Percentiles rank a stretch among this genome's conserved stretches.
phyloP scores from a whole-genome alignment of 164 flowering plant species.

The Magnolia officinalis region DNA sequence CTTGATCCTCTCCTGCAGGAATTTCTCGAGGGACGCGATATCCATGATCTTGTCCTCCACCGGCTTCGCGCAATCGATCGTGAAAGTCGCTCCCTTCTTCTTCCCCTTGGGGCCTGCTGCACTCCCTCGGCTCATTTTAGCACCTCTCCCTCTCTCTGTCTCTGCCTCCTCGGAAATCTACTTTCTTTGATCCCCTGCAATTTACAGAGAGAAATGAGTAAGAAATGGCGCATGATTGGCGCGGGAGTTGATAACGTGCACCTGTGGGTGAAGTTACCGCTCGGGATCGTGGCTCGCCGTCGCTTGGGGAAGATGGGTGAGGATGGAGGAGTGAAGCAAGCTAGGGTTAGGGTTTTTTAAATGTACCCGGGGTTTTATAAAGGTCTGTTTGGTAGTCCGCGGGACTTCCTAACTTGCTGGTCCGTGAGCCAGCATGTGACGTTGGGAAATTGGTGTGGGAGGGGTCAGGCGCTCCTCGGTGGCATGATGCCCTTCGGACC shows the following conservation, averaged over 20 bases:
- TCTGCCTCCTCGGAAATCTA: background rate
- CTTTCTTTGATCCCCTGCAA: background rate
- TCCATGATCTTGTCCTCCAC: conserved; percentile 71
- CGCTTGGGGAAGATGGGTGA: no score
- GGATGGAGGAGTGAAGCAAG: background rate
- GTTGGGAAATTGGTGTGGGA: no score
- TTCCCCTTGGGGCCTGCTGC: conserved; percentile 48
- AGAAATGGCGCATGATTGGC: no score
- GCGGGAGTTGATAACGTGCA: background rate
- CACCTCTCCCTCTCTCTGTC: conserved; percentile 1
- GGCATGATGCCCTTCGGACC: no score
- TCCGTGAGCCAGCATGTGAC: background rate
- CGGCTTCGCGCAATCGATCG: conserved; percentile 65
- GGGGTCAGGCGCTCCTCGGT: no score
- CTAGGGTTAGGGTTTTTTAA: background rate
- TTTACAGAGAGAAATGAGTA: background rate
- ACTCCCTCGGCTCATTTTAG: conserved; percentile 43
- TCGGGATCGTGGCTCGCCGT: background rate
- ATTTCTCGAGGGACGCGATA: conserved; percentile 66
- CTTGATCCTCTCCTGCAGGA: conserved; percentile 68
- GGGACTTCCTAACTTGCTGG: background rate
- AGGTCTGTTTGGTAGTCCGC: background rate
- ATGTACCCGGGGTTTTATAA: background rate
- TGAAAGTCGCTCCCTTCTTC: conserved; percentile 59
- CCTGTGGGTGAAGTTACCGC: background rate